These are phyloP conservation scores for Teunomyces atbi DNA, from an alignment of 805 yeast genomes.

Conservation along the genomic window DNA sequence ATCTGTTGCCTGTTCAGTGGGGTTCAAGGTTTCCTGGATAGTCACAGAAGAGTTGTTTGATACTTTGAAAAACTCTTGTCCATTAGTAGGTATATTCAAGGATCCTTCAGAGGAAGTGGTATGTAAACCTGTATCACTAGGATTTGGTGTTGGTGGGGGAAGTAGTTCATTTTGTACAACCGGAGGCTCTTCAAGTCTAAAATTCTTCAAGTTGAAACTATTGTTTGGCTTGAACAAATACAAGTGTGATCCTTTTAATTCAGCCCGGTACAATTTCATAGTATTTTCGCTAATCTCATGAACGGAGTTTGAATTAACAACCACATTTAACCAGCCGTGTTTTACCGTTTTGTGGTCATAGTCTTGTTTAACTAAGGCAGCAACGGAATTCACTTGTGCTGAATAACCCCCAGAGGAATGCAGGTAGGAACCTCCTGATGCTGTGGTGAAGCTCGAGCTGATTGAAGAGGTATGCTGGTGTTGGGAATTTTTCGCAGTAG, in stretches of 20 bases:
- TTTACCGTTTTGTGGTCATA: constrained; percentile 32
- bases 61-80: constrained; percentile 14
- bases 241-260: constrained; percentile 66
- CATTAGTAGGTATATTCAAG: constrained; percentile 6
- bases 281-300: constrained; percentile 33
- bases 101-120: background rate
- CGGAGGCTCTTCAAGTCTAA: constrained; percentile 17
- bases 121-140: background rate
- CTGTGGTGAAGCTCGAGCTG: constrained; percentile 5
- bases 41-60: constrained; percentile 16
- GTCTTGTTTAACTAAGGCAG: constrained; percentile 24
- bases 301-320: constrained; percentile 30
- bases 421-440: background rate
- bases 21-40: constrained; percentile 7
- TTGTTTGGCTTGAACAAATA: constrained; percentile 58
- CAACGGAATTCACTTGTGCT: constrained; percentile 12
- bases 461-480: constrained; percentile 7
- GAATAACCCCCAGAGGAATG: background rate
- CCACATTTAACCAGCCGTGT: constrained; percentile 39
- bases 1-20: background rate
- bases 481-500: background rate
- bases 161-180: background rate
- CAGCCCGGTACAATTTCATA: constrained; percentile 57
- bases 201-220: constrained; percentile 40
- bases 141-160: constrained; percentile 1